A percentile compares a stretch with the other conserved stretches of the same genome.
Conservation (phyloP, 2,329 filamentous ascomycete genomes). For the Neonectria faginata region DNA sequence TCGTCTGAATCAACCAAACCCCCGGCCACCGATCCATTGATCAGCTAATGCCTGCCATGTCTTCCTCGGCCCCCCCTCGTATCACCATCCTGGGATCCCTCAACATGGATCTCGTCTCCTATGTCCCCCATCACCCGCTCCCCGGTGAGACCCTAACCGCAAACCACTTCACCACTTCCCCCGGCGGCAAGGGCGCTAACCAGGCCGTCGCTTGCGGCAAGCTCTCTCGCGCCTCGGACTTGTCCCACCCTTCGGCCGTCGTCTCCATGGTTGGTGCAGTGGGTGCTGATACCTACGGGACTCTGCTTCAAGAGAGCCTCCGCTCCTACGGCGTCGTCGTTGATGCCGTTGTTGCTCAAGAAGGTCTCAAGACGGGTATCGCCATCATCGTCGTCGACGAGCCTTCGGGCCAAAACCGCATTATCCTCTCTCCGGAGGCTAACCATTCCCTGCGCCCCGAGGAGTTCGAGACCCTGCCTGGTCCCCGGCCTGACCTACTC, state of each 20-base stretch:
- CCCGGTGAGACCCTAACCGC: conserved; percentile 91
- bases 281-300: conserved; percentile 75
- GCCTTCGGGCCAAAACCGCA: conserved; percentile 79
- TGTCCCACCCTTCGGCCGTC: conserved; percentile 51
- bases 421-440: conserved; percentile 78
- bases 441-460: conserved; percentile 65
- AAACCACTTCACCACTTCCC: conserved; percentile 80
- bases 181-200: conserved; percentile 95
- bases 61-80: conserved; percentile 46
- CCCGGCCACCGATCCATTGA: neutral
- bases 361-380: conserved; percentile 70
- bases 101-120: conserved; percentile 92
- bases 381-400: conserved; percentile 83
- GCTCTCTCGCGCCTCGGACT: conserved; percentile 69
- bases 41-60: conserved; percentile 32
- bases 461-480: conserved; percentile 51
- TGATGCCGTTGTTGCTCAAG: conserved; percentile 59
- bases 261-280: conserved; percentile 82
- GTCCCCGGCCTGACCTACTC: conserved; percentile 68
- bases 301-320: conserved; percentile 69
- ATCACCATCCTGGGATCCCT: conserved; percentile 93
- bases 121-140: conserved; percentile 83
- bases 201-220: conserved; percentile 91
- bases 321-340: conserved; percentile 72
- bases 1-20: neutral